phyloP scores from a whole-genome alignment of 2,329 filamentous ascomycete genomes.

The Diaporthe nobilis region DNA sequence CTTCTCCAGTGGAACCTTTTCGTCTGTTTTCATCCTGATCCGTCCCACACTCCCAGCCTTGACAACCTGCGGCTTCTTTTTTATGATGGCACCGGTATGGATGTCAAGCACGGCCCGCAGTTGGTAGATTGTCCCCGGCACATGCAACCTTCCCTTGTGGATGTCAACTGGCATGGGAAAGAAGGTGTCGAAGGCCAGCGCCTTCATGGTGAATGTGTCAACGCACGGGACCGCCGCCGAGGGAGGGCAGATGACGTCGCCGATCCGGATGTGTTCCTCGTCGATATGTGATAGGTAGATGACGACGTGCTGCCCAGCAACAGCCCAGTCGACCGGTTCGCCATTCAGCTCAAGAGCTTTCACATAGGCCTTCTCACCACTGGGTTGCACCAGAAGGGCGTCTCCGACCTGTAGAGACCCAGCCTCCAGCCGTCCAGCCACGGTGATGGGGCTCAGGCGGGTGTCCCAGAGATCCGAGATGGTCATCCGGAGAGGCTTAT shows the following conservation, averaged over 20 bases:
- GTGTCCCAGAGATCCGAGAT: conserved; percentile 90
- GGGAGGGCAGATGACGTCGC: conserved; percentile 87
- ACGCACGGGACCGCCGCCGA: conserved; percentile 77
- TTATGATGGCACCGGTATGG: conserved; percentile 78
- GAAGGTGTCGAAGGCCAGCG: conserved; percentile 90
- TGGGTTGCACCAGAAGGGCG: conserved; percentile 82
- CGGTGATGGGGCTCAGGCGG: conserved; percentile 83
- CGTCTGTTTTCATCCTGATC: conserved; percentile 80
- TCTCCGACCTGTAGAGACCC: conserved; percentile 91
- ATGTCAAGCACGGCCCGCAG: conserved; percentile 85
- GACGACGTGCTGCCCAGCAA: conserved; percentile 89
- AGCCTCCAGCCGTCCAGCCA: conserved; percentile 88
- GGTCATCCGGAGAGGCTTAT: conserved; percentile 86
- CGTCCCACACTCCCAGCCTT: conserved; percentile 84
- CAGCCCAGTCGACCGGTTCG: conserved; percentile 85
- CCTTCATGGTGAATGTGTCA: conserved; percentile 83
- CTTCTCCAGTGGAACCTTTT: conserved; percentile 82
- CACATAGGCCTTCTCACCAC: conserved; percentile 83
- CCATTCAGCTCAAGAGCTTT: conserved; percentile 86
- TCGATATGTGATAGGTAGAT: conserved; percentile 91
- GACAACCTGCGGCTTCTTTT: conserved; percentile 88
- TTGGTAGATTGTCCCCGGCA: conserved; percentile 79
- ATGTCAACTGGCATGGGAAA: conserved; percentile 92
- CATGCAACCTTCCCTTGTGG: conserved; percentile 86
- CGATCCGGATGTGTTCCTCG: conserved; percentile 82